Evolutionary conservation across 2,329 filamentous ascomycete genomes (phyloP).

Genomic region (Coleophoma eucalyptorum): DNA sequence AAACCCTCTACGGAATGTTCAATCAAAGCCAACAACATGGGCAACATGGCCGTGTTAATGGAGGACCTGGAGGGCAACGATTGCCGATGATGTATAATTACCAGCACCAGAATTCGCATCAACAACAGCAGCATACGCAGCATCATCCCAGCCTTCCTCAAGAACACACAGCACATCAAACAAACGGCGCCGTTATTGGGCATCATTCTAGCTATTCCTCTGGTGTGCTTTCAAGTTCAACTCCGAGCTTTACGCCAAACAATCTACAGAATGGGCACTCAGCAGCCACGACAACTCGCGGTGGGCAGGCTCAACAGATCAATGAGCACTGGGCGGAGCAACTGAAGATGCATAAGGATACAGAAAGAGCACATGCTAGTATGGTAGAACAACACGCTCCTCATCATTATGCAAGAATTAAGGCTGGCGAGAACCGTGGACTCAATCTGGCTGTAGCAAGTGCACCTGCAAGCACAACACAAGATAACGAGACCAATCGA

Average conservation of each 20-base stretch:
- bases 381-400: conserved; percentile 65
- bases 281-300: conserved; percentile 35
- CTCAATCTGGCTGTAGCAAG: conserved; percentile 35
- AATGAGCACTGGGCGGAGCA: conserved; percentile 86
- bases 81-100: conserved; percentile 68
- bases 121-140: conserved; percentile 56
- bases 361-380: conserved; percentile 67
- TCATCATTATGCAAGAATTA: conserved; percentile 69
- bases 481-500: conserved; percentile 55
- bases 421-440: conserved; percentile 67
- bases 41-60: conserved; percentile 75
- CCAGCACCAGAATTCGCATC: conserved; percentile 48
- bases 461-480: conserved; percentile 28
- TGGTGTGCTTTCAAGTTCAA: conserved; percentile 60
- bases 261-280: conserved; percentile 55
- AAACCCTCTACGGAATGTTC: conserved; percentile 56
- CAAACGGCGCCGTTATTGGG: conserved; percentile 50
- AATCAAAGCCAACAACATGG: conserved; percentile 66
- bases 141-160: conserved; percentile 58
- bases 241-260: conserved; percentile 49
- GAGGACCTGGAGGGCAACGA: conserved; percentile 56
- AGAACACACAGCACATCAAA: conserved; percentile 51
- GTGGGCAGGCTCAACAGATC: conserved; percentile 46
- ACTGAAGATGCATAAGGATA: conserved; percentile 73
- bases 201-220: conserved; percentile 61